These are phyloP conservation scores for Erysimum cheiri DNA, from an alignment of 441 rosid genomes.

Conservation along the genomic window DNA sequence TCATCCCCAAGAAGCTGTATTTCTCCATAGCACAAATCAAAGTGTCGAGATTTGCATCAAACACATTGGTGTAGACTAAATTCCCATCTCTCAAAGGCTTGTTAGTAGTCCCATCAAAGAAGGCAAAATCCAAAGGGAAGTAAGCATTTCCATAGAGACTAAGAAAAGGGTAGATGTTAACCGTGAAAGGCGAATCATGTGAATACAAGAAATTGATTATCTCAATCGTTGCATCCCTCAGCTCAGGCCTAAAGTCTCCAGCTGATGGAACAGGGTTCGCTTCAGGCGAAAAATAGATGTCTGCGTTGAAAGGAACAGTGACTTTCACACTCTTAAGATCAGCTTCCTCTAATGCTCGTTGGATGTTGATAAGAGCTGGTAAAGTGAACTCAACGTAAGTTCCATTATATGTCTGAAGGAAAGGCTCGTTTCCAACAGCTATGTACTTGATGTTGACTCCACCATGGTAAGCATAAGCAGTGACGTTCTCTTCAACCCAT, in stretches of 20 bases:
- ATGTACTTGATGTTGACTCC: constrained; percentile 73
- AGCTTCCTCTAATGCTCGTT: constrained; percentile 56
- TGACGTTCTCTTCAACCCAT: constrained; percentile 64
- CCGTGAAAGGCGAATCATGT: constrained; percentile 58
- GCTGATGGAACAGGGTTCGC: constrained; percentile 62
- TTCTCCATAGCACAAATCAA: constrained; percentile 51
- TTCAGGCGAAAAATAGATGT: constrained; percentile 55
- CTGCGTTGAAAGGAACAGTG: constrained; percentile 66
- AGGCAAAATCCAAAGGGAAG: constrained; percentile 64
- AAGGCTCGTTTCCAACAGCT: constrained; percentile 77
- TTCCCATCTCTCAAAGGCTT: constrained; percentile 53
- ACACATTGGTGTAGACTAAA: constrained; percentile 55
- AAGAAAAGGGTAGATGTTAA: constrained; percentile 69
- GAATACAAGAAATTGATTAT: constrained; percentile 54
- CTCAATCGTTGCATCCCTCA: constrained; percentile 50
- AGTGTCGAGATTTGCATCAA: constrained; percentile 65
- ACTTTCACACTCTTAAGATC: constrained; percentile 46
- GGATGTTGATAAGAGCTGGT: constrained; percentile 62
- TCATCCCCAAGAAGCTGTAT: constrained; percentile 58
- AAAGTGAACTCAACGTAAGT: constrained; percentile 50
- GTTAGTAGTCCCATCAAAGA: constrained; percentile 60
- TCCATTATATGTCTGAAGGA: constrained; percentile 56
- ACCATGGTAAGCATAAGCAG: constrained; percentile 49
- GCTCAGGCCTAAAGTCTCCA: constrained; percentile 58
- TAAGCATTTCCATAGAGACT: constrained; percentile 54